Evolutionary conservation across 441 rosid genomes (phyloP), one percentile per base, ranked within the genome.

Genomic region (Daphne laureola): DNA sequence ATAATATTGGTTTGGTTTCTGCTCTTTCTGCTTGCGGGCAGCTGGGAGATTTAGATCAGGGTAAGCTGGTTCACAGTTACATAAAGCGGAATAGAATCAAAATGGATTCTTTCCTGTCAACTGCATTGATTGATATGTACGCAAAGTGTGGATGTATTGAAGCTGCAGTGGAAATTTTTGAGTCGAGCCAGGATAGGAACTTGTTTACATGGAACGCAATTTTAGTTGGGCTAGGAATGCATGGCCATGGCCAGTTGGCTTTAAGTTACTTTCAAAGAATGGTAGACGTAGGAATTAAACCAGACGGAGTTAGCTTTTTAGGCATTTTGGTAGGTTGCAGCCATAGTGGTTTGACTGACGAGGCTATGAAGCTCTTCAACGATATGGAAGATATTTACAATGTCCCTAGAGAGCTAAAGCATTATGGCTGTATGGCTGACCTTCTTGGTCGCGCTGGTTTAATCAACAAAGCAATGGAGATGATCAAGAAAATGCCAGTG

Each of bases 11-110:
- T 0, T 58, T 87, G 64, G 84, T 82, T 23, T 77, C 90, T 13
- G 73, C 74, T 59, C 84, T 87, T 23, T 84, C 96, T 31, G 93
- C 93, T 58, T 84, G 93, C 67, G 86, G 88, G 0, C 84, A 74
- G 42, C 58, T 76, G 14, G 93, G 90, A 17, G 77, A 77, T 15
- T 50, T 75, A 3, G 79, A 79, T 8, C 71, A 53, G 36, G 93
- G 96, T 25, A 74, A 53, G 75, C 64, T 46, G 49, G 62, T 87
- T 54, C 84, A 78, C 31, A 64, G 66, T 53, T 78, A 71, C 53
- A 72, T 67, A 0, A 41, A 62, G 63, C 60, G 53, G 45, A 73
- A 60, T 23, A 48, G 48, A 48, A 65, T 87, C 45, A 65, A 5
- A 42, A 3, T 76, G 1, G 83, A 82, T 61, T 56, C 82, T 12